phyloP scores from a whole-genome alignment of 1,139 yeast genomes.

The Suhomyces ambrosiae region DNA sequence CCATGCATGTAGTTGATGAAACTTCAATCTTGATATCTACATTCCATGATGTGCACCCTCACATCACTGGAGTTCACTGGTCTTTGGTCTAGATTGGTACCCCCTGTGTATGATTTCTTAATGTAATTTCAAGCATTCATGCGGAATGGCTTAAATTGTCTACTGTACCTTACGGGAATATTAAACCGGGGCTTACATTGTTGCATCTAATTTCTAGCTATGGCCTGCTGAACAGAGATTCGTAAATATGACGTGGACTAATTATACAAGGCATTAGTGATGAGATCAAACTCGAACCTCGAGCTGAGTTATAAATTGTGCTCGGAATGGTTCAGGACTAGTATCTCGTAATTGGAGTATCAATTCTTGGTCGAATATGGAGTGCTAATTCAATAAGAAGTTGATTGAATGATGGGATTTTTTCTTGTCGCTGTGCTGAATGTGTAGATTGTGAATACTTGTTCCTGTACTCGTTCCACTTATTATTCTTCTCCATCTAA shows the following conservation, averaged over 20 bases:
- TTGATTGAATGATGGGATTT: conserved; percentile 33
- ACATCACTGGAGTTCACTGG: too few relatives aligned
- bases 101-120: background rate
- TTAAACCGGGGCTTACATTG: too few relatives aligned
- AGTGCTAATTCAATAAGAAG: conserved; percentile 24
- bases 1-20: background rate
- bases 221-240: too few relatives aligned
- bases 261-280: background rate
- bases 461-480: conserved; percentile 26
- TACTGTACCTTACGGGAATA: too few relatives aligned
- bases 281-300: too few relatives aligned
- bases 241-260: background rate
- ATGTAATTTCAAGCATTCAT: too few relatives aligned
- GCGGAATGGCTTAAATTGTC: background rate
- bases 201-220: too few relatives aligned
- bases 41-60: too few relatives aligned
- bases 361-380: background rate
- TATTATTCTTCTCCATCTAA: conserved; percentile 49
- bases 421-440: conserved; percentile 18
- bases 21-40: too few relatives aligned
- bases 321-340: too few relatives aligned
- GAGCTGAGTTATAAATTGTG: too few relatives aligned
- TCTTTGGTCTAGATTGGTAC: background rate
- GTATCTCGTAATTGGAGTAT: background rate
- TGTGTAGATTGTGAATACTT: conserved; percentile 9